phyloP scores from a whole-genome alignment of 805 yeast genomes.

The Clavispora carvajalis region DNA sequence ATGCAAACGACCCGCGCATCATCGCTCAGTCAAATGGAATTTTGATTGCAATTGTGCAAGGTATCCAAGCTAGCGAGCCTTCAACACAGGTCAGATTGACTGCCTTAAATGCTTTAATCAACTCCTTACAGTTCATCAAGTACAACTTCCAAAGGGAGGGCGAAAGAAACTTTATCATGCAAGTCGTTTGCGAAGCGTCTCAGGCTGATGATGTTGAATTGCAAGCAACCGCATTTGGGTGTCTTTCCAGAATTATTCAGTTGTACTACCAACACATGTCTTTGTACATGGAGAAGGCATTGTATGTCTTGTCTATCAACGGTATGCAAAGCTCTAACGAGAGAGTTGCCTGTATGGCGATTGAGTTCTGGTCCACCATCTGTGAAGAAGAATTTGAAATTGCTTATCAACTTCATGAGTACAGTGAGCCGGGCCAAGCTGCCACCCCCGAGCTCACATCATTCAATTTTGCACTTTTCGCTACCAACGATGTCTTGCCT shows the following conservation, averaged over 20 bases:
- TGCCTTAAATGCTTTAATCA: constrained; percentile 86
- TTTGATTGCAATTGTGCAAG: constrained; percentile 92
- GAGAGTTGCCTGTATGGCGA: constrained; percentile 94
- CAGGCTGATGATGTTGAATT: constrained; percentile 77
- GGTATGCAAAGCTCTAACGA: constrained; percentile 88
- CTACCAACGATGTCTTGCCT: constrained; percentile 82
- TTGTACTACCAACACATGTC: constrained; percentile 86
- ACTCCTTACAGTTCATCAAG: constrained; percentile 84
- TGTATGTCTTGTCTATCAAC: constrained; percentile 79
- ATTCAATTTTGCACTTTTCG: constrained; percentile 80
- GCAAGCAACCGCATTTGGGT: constrained; percentile 94
- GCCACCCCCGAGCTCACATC: constrained; percentile 41
- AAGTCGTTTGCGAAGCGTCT: constrained; percentile 98
- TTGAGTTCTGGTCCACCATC: constrained; percentile 99
- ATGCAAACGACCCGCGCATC: constrained; percentile 72
- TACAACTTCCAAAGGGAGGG: constrained; percentile 87
- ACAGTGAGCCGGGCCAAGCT: constrained; percentile 31
- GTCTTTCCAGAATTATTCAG: constrained; percentile 87
- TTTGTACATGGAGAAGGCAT: constrained; percentile 94
- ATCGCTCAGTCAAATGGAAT: constrained; percentile 86
- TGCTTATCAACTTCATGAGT: constrained; percentile 60
- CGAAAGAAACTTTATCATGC: constrained; percentile 96
- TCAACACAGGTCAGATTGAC: constrained; percentile 73
- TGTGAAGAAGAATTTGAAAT: constrained; percentile 94
- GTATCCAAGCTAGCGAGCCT: constrained; percentile 82